Evolutionary conservation across 2,329 filamentous ascomycete genomes (phyloP).

Genomic region (Exutisphaerella laricina): DNA sequence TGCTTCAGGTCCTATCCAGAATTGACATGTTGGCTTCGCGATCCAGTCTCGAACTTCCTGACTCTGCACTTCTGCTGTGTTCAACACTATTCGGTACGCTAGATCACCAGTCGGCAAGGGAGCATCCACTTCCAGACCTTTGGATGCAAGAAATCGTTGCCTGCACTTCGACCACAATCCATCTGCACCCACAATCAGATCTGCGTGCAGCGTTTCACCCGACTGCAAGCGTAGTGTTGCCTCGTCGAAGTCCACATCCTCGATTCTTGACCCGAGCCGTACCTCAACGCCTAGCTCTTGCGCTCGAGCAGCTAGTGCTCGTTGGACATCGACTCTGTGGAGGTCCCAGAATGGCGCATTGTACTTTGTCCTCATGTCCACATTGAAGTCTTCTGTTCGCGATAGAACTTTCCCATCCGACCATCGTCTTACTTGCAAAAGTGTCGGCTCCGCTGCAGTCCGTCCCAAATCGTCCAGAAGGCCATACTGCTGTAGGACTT

Average conservation of each 20-base stretch:
- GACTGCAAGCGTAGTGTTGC: slow-evolving; percentile 38
- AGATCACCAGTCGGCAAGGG: slow-evolving; percentile 58
- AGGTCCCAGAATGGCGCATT: slow-evolving; percentile 53
- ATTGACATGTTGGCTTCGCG: slow-evolving; percentile 48
- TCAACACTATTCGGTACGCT: slow-evolving; percentile 58
- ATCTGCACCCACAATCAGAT: slow-evolving; percentile 59
- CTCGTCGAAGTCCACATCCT: slow-evolving; percentile 44
- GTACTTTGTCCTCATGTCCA: slow-evolving; percentile 51
- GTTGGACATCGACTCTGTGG: slow-evolving; percentile 59
- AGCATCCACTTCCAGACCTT: slow-evolving; percentile 35
- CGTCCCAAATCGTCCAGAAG: slow-evolving; percentile 41
- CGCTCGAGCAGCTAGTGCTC: slow-evolving; percentile 48
- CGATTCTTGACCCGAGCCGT: slow-evolving; percentile 45
- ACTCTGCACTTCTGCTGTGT: slow-evolving; percentile 48
- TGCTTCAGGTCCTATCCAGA: slow-evolving; percentile 59
- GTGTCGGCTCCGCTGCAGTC: slow-evolving; percentile 41
- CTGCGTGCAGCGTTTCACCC: slow-evolving; percentile 42
- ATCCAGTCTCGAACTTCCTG: slow-evolving; percentile 50
- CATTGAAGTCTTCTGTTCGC: slow-evolving; percentile 48
- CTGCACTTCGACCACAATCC: slow-evolving; percentile 58
- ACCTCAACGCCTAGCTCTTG: slow-evolving; percentile 50
- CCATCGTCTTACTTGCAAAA: slow-evolving; percentile 51
- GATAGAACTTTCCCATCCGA: slow-evolving; percentile 44
- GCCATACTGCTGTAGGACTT: slow-evolving; percentile 45
- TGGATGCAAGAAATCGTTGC: slow-evolving; percentile 42